A percentile compares a stretch with the other conserved stretches of the same genome.
These are phyloP conservation scores for Talaromyces sp. DNA, from an alignment of 2,329 filamentous ascomycete species.

Conservation along the genomic window DNA sequence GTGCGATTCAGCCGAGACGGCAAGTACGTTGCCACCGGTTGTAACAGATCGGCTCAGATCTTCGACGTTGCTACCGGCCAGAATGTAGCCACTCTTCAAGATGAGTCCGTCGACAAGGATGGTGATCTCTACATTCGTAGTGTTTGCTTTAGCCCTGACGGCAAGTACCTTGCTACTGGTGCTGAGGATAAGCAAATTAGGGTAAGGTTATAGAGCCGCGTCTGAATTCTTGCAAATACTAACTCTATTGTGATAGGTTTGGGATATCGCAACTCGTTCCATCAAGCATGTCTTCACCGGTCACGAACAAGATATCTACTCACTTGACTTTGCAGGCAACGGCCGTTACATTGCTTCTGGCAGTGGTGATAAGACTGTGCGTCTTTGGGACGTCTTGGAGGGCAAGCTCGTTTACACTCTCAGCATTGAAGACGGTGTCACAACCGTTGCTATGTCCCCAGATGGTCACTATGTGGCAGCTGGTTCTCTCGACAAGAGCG, in stretches of 20 bases:
- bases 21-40: constrained; percentile 92
- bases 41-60: constrained; percentile 98
- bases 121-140: constrained; percentile 96
- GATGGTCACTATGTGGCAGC: constrained; percentile 93
- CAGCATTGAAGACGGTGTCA: constrained; percentile 94
- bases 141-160: constrained; percentile 97
- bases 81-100: constrained; percentile 86
- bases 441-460: constrained; percentile 94
- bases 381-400: constrained; percentile 91
- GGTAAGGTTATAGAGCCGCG: constrained; percentile 53
- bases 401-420: constrained; percentile 79
- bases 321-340: constrained; percentile 89
- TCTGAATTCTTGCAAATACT: not conserved
- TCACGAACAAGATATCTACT: constrained; percentile 98
- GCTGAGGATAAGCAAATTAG: constrained; percentile 97
- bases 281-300: constrained; percentile 95
- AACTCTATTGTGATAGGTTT: constrained; percentile 54
- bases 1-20: constrained; percentile 95
- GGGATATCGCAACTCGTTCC: constrained; percentile 80
- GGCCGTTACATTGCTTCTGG: constrained; percentile 93
- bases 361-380: constrained; percentile 89
- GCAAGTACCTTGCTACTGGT: constrained; percentile 88
- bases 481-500: constrained; percentile 94
- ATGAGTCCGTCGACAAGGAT: constrained; percentile 79
- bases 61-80: constrained; percentile 87